Conservation (phyloP, 2,329 filamentous ascomycete species). For the Diaporthe sp. region DNA sequence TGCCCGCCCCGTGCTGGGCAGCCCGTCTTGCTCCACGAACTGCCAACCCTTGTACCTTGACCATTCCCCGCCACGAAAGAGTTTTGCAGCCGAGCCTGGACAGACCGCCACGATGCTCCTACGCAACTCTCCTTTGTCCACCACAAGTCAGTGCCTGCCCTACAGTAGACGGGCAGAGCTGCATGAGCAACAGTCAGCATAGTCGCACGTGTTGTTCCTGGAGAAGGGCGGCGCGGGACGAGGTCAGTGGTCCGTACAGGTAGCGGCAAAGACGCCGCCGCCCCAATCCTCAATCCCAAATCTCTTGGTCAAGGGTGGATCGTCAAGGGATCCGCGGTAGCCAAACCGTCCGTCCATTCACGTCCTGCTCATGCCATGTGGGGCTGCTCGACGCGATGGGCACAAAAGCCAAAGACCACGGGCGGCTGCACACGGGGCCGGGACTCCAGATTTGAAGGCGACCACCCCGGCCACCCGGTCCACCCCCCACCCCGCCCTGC, state of each 20-base stretch:
- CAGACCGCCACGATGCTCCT: neutral
- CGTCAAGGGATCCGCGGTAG: too few species aligned
- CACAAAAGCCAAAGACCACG: neutral
- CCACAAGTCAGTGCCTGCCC: too few species aligned
- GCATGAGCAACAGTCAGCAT: neutral
- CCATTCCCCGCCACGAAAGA: neutral
- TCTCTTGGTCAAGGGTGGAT: too few species aligned
- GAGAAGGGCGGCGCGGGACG: neutral
- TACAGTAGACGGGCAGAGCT: neutral
- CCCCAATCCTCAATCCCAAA: too few species aligned
- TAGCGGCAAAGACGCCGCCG: too few species aligned
- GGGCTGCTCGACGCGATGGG: neutral
- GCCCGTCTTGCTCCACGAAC: neutral
- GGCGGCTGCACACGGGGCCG: too few species aligned
- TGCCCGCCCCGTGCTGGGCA: neutral
- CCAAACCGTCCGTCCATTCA: too few species aligned
- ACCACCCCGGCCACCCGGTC: neutral
- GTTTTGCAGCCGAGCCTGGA: neutral
- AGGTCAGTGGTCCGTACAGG: neutral
- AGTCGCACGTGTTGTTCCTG: neutral
- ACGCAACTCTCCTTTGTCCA: neutral
- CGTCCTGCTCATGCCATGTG: too few species aligned
- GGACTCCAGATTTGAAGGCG: too few species aligned
- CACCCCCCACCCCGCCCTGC: neutral
- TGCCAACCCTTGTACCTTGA: conserved; percentile 4